These are phyloP conservation scores for Grosmannia penicillata DNA, from an alignment of 2,329 filamentous ascomycete species.

Conservation along the genomic window DNA sequence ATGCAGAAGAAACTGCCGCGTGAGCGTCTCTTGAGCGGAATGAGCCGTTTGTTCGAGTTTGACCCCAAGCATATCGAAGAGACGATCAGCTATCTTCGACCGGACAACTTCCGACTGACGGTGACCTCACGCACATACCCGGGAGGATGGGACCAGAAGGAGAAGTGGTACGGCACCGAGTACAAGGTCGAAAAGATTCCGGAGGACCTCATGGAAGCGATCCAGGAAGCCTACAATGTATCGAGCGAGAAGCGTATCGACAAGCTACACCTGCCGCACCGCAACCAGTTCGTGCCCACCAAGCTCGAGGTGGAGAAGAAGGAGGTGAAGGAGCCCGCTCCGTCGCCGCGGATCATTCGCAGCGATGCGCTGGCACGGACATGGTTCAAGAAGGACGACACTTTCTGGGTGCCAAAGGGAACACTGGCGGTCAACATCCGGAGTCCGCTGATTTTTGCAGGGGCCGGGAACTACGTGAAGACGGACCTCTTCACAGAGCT, in stretches of 20 bases:
- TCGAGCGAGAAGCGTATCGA: conserved; percentile 43
- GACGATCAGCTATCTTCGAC: conserved; percentile 57
- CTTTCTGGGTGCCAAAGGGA: conserved; percentile 94
- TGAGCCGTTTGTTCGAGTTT: conserved; percentile 63
- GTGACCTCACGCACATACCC: conserved; percentile 74
- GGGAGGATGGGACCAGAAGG: conserved; percentile 71
- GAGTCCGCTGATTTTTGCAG: conserved; percentile 65
- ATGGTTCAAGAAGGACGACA: conserved; percentile 98
- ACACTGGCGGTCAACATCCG: conserved; percentile 69
- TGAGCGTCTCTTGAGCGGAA: conserved; percentile 75
- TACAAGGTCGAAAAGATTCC: conserved; percentile 75
- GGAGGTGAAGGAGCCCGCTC: conserved; percentile 60
- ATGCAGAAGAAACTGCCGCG: conserved; percentile 88
- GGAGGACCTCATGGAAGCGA: conserved; percentile 54
- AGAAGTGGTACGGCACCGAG: conserved; percentile 97
- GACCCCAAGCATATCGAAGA: conserved; percentile 62
- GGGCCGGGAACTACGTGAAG: conserved; percentile 65
- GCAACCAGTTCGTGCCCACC: conserved; percentile 90
- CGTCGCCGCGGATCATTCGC: conserved; percentile 66
- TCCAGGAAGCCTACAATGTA: conserved; percentile 48
- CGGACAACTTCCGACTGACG: conserved; percentile 79
- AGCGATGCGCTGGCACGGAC: conserved; percentile 68
- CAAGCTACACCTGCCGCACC: conserved; percentile 74
- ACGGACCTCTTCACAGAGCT: conserved; percentile 70
- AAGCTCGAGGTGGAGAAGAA: conserved; percentile 92